Conservation (phyloP, 1,284 basidiomycete species). For the Ceratobasidium sp. region DNA sequence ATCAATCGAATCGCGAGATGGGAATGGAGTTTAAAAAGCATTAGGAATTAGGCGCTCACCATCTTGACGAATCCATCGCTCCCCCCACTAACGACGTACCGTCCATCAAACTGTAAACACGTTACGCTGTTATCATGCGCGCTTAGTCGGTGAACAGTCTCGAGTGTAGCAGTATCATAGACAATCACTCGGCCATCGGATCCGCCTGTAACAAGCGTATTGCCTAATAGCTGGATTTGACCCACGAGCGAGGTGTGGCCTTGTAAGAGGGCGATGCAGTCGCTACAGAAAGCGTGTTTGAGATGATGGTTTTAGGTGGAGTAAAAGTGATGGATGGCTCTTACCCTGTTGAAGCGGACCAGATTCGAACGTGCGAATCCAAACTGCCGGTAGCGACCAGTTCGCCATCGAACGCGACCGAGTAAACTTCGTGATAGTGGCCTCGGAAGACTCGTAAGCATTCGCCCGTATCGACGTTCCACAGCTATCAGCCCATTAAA, state of each 20-base stretch:
- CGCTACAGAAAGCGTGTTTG: constrained; percentile 66
- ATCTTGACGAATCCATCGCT: constrained; percentile 94
- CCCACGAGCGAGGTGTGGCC: constrained; percentile 96
- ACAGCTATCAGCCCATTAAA: constrained; percentile 67
- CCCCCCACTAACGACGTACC: constrained; percentile 85
- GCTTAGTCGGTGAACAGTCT: constrained; percentile 61
- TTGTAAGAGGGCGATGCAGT: constrained; percentile 88
- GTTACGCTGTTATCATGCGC: constrained; percentile 95
- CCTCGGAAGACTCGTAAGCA: constrained; percentile 90
- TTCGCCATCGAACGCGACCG: constrained; percentile 92
- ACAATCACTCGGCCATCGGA: constrained; percentile 95
- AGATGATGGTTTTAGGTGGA: no score
- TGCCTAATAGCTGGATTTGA: constrained; percentile 86
- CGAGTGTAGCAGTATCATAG: constrained; percentile 77
- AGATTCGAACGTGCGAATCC: constrained; percentile 92
- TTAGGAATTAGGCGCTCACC: constrained; percentile 48
- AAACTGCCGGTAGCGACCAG: constrained; percentile 89
- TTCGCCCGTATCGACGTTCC: constrained; percentile 87
- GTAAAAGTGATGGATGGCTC: no score
- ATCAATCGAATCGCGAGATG: not conserved
- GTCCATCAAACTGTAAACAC: constrained; percentile 87
- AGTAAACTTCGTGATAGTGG: constrained; percentile 93
- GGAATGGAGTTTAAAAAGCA: not conserved
- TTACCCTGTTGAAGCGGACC: constrained; percentile 86
- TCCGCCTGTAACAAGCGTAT: constrained; percentile 88